Evolutionary conservation across 306 rosid species (phyloP).

Genomic region (Canavalia ensiformis): DNA sequence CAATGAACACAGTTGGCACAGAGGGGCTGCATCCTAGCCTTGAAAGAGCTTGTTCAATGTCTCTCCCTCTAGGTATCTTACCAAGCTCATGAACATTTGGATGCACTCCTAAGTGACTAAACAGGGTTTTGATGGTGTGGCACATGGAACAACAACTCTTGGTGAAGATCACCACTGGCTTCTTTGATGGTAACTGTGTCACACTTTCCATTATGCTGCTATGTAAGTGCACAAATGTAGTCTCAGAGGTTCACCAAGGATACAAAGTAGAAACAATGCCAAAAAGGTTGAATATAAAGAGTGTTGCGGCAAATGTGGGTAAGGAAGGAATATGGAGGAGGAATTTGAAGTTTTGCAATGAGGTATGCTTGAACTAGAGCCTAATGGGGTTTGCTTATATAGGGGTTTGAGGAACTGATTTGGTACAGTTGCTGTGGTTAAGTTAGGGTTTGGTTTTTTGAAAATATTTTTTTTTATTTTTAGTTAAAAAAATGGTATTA

Average conservation of each 20-base stretch:
- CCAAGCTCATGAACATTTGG: conserved; percentile 86
- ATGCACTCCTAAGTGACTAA: conserved; percentile 83
- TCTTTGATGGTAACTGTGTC: conserved; percentile 75
- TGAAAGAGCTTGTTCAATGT: conserved; percentile 85
- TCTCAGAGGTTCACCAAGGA: conserved; percentile 12
- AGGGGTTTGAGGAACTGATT: conserved; percentile 48
- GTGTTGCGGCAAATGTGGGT: conserved; percentile 11
- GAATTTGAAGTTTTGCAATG: conserved; percentile 35
- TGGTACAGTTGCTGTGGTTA: conserved; percentile 7
- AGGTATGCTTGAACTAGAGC: conserved; percentile 51
- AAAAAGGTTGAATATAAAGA: background rate
- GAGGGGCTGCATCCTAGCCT: conserved; percentile 80
- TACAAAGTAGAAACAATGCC: conserved; percentile 37
- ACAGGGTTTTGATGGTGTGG: conserved; percentile 81
- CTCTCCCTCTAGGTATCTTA: conserved; percentile 82
- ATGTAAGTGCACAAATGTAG: background rate
- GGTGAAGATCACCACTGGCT: conserved; percentile 92
- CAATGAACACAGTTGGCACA: conserved; percentile 93
- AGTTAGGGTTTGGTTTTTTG: conserved; percentile 39
- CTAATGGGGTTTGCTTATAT: conserved; percentile 58
- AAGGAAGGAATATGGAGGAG: background rate
- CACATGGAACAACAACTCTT: conserved; percentile 86
- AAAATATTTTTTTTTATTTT: too few species aligned
- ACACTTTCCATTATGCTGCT: conserved; percentile 71
- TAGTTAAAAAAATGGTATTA: conserved; percentile 30